Base-by-base conservation (phyloP, 257 asterid genomes). In the Henckelia pumila region DNA sequence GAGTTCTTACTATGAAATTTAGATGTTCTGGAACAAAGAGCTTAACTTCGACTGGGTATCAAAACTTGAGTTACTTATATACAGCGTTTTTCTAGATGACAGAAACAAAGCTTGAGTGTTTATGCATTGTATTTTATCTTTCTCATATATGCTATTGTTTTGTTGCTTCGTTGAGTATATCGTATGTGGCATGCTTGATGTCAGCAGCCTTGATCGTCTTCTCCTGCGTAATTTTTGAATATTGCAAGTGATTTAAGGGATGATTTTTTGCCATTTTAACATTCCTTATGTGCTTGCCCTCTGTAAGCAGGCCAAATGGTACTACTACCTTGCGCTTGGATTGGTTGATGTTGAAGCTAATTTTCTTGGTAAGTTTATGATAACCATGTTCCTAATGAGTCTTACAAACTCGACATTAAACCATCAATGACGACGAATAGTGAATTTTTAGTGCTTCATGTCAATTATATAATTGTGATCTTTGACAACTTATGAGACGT, bases 281-380 rank as follows among this genome's bases (percentile, higher is more conserved):
- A 2, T 66, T 61, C 60, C 13, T 28, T 67, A 5, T 44, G 16
- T 67, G 60, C 60, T 67, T 63, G 61, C 10, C 52, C 61, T 59
- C 68, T 73, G 16, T 63, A 67, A 72, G 77, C 95, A 92, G 98
- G 86, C 89, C 63, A 87, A 86, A 82, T 92, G 98, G 97, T 88
- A 89, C 74, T 92, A 86, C 77, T 92, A 92, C 59, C 50, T 89
- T 69, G 76, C 89, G 74, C 94, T 92, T 67, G 98, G 91, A 71
- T 47, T 85, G 49, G 88, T 92, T 60, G 98, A 92, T 7, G 98
- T 92, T 72, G 98, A 92, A 84, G 98, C 89, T 77, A 92, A 92
- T 71, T 92, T 81, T 81, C 96, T 92, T 13, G 98, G 98, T 89
- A 74, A 80, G 81, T 73, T 14, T 61, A 69, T 79, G 49, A 20